These are phyloP conservation scores for Dimocarpus longan DNA, from an alignment of 345 rosid species.

Conservation along the genomic window DNA sequence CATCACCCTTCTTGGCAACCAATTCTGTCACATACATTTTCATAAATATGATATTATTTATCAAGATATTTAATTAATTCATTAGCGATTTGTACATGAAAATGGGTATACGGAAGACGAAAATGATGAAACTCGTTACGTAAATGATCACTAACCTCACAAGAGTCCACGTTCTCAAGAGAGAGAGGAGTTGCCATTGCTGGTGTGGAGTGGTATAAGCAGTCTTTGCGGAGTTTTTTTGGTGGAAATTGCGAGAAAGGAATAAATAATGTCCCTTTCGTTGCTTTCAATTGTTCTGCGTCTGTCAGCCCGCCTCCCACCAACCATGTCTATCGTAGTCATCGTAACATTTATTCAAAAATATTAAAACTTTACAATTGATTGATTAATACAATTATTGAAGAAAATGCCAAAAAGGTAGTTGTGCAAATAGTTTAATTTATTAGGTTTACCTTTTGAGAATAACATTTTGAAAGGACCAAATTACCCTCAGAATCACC, in stretches of 20 bases:
- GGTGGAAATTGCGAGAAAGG: constrained; percentile 74
- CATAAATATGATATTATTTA: background rate
- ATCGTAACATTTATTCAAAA: background rate
- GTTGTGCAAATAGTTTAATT: no score
- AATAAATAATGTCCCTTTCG: constrained; percentile 54
- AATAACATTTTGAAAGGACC: constrained; percentile 33
- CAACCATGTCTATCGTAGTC: constrained; percentile 52
- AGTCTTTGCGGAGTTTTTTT: constrained; percentile 42
- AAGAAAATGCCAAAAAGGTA: no score
- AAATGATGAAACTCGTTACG: background rate
- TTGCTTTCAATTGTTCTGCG: constrained; percentile 57
- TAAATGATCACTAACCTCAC: constrained; percentile 51
- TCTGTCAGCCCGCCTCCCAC: constrained; percentile 53
- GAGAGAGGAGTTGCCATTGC: constrained; percentile 55
- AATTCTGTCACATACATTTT: constrained; percentile 40
- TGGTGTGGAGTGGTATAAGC: constrained; percentile 61
- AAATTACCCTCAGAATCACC: constrained; percentile 28
- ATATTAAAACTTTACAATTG: background rate
- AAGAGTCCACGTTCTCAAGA: constrained; percentile 68
- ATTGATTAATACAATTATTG: no score
- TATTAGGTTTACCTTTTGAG: constrained; percentile 41
- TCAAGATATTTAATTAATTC: no score
- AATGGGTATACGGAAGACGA: no score
- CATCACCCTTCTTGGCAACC: constrained; percentile 81
- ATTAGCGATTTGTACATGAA: no score